A percentile compares a stretch with the other conserved stretches of the same genome.
These are phyloP conservation scores for Boletus pseudopeckii DNA, from an alignment of 768 basidiomycete species.

Conservation along the genomic window DNA sequence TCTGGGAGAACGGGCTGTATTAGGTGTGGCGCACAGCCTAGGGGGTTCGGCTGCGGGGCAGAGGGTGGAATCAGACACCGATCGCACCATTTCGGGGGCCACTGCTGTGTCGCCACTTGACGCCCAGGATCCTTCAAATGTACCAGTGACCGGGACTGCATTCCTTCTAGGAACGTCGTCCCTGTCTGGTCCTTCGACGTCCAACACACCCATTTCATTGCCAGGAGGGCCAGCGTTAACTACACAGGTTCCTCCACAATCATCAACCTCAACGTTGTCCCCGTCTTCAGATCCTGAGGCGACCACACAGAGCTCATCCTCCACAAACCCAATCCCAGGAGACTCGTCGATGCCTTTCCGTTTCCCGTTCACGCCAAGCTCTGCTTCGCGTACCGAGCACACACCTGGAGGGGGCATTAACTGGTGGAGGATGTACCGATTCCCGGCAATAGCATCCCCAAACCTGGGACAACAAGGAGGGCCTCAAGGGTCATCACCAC, in stretches of 20 bases:
- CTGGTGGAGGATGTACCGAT: slow-evolving; percentile 84
- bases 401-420: slow-evolving; percentile 52
- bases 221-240: slow-evolving; percentile 1
- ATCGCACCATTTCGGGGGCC: slow-evolving; percentile 16
- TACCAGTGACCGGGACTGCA: slow-evolving; percentile 3
- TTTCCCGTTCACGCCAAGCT: slow-evolving; percentile 28
- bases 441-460: slow-evolving; percentile 60
- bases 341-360: slow-evolving; percentile 31
- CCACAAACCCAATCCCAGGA: slow-evolving; percentile 5
- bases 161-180: slow-evolving; percentile 15
- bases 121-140: slow-evolving; percentile 25
- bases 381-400: slow-evolving; percentile 36
- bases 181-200: slow-evolving; percentile 5
- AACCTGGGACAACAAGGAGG: slow-evolving; percentile 20
- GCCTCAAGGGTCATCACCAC: slow-evolving; percentile 13
- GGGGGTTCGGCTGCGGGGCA: slow-evolving; percentile 15
- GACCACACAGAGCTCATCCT: background rate
- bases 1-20: slow-evolving; percentile 10
- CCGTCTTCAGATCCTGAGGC: slow-evolving; percentile 1
- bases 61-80: slow-evolving; percentile 19
- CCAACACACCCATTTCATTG: slow-evolving; percentile 4
- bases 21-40: slow-evolving; percentile 22
- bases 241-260: slow-evolving; percentile 1
- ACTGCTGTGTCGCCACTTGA: slow-evolving; percentile 23
- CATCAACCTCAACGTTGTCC: slow-evolving; percentile 2